phyloP scores from a whole-genome alignment of 2,329 filamentous ascomycete species.

The Trichoderma sp. region DNA sequence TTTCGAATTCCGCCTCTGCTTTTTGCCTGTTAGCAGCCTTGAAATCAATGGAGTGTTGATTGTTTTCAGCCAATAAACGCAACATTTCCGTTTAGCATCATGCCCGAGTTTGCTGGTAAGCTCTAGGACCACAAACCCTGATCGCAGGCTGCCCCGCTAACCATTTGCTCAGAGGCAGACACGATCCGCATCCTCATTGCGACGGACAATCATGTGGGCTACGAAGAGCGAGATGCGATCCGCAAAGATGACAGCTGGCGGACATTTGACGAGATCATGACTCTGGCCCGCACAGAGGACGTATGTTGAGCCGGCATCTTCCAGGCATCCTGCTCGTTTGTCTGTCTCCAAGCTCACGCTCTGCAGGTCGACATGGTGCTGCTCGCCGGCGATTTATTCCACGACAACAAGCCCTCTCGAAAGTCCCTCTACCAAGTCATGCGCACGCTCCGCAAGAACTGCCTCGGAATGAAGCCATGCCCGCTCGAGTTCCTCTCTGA shows the following conservation, averaged over 20 bases:
- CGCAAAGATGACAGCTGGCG: constrained; percentile 98
- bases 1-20: background rate
- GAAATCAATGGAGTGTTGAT: background rate
- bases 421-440: constrained; percentile 98
- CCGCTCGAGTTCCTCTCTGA: constrained; percentile 94
- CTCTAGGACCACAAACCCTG: background rate
- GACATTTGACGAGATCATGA: constrained; percentile 94
- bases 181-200: constrained; percentile 93
- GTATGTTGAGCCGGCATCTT: constrained; percentile 46
- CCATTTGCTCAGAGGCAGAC: constrained; percentile 59
- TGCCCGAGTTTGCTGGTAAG: constrained; percentile 41
- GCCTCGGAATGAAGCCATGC: constrained; percentile 92
- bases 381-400: constrained; percentile 91
- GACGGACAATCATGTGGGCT: constrained; percentile 98
- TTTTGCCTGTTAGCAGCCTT: background rate
- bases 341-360: background rate
- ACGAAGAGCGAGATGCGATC: constrained; percentile 87
- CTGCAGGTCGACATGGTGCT: constrained; percentile 88
- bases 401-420: constrained; percentile 95
- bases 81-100: constrained; percentile 24
- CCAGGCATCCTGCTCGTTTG: background rate
- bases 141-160: constrained; percentile 25
- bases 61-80: background rate
- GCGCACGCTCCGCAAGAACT: constrained; percentile 90
- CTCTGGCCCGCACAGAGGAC: constrained; percentile 80